Conservation (phyloP, 2,329 filamentous ascomycete species). For the Talaromyces sp. region DNA sequence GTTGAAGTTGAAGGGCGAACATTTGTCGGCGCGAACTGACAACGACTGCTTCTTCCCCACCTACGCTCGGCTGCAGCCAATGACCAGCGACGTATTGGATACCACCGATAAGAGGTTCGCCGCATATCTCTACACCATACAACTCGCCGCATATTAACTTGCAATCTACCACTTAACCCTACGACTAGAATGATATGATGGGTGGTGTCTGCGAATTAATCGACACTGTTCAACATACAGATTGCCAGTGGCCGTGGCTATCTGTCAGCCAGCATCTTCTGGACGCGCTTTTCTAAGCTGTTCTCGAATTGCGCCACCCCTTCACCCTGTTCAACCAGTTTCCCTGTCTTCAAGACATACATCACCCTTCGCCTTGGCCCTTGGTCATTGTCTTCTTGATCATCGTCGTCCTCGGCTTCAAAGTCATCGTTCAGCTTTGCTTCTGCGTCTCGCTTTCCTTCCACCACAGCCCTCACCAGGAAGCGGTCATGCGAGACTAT, state of each 20-base stretch:
- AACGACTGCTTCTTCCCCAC: neutral
- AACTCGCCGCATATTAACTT: neutral
- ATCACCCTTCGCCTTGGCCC: conserved; percentile 49
- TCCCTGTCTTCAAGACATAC: conserved; percentile 57
- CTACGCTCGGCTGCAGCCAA: neutral
- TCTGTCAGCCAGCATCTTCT: conserved; percentile 34
- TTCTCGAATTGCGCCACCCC: conserved; percentile 65
- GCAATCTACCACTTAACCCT: neutral
- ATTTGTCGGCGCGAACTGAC: neutral
- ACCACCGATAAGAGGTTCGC: neutral
- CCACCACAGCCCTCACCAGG: conserved; percentile 69
- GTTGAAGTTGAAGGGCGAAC: neutral
- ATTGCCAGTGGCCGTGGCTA: neutral
- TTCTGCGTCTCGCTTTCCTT: conserved; percentile 50
- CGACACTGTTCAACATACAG: neutral
- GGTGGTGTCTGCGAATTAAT: neutral
- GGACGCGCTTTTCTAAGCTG: conserved; percentile 57
- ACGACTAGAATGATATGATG: neutral
- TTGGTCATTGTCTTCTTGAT: conserved; percentile 26
- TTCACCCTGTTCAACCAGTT: conserved; percentile 51
- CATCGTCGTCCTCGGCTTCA: conserved; percentile 45
- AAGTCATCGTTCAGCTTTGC: conserved; percentile 39
- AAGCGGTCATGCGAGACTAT: conserved; percentile 79
- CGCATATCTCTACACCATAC: no score
- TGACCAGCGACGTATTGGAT: neutral